These are phyloP conservation scores for Venturia asperata DNA, from an alignment of 2,329 filamentous ascomycete species.

Conservation along the genomic window DNA sequence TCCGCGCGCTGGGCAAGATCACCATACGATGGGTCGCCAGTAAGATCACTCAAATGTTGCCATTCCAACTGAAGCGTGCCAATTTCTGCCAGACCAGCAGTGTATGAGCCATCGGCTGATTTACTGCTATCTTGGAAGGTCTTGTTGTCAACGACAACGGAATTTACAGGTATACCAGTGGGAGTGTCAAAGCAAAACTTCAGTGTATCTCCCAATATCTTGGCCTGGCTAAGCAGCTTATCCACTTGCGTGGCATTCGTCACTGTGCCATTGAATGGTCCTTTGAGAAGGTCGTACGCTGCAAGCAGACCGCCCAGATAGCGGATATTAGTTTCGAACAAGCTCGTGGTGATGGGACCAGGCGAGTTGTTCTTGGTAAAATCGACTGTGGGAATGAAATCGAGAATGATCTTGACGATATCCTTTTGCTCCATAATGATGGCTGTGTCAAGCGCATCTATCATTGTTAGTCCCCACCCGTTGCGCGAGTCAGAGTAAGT, in stretches of 20 bases:
- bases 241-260: slow-evolving; percentile 27
- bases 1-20: slow-evolving; percentile 60
- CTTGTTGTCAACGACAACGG: slow-evolving; percentile 22
- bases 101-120: slow-evolving; percentile 35
- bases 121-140: slow-evolving; percentile 38
- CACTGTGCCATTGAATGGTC: slow-evolving; percentile 41
- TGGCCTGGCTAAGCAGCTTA: slow-evolving; percentile 59
- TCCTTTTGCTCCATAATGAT: slow-evolving; percentile 64
- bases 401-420: slow-evolving; percentile 63
- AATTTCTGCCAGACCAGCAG: slow-evolving; percentile 59
- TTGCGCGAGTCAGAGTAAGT: slow-evolving; percentile 47
- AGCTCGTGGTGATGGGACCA: slow-evolving; percentile 52
- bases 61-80: slow-evolving; percentile 79
- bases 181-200: slow-evolving; percentile 72
- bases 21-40: slow-evolving; percentile 59
- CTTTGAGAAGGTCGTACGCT: slow-evolving; percentile 62
- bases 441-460: slow-evolving; percentile 75
- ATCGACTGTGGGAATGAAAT: slow-evolving; percentile 63
- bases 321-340: slow-evolving; percentile 82
- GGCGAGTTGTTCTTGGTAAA: slow-evolving; percentile 42
- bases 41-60: slow-evolving; percentile 52
- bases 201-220: slow-evolving; percentile 62
- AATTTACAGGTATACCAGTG: slow-evolving; percentile 65
- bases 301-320: slow-evolving; percentile 80
- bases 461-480: slow-evolving; percentile 74